Conservation (phyloP, 768 basidiomycete species). For the Pleurotus djamor region DNA sequence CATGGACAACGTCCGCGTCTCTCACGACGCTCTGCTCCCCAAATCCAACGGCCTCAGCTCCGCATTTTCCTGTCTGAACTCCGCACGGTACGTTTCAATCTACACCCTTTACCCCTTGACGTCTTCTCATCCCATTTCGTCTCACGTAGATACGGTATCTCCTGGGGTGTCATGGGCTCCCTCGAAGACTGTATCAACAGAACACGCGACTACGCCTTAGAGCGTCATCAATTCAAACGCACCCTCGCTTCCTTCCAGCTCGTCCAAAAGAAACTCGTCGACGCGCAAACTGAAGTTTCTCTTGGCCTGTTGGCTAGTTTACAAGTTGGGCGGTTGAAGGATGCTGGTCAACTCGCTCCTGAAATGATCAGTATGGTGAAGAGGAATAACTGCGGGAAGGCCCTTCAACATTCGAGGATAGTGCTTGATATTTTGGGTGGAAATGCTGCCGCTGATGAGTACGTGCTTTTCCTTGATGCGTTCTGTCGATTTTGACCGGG, state of each 20-base stretch:
- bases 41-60: conserved; percentile 75
- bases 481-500: neutral
- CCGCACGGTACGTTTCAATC: conserved; percentile 52
- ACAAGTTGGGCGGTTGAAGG: conserved; percentile 88
- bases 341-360: conserved; percentile 64
- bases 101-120: neutral
- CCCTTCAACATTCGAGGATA: conserved; percentile 75
- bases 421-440: conserved; percentile 92
- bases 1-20: conserved; percentile 87
- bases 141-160: conserved; percentile 70
- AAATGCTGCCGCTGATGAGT: conserved; percentile 94
- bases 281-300: conserved; percentile 85
- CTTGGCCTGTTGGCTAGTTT: conserved; percentile 75
- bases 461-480: conserved; percentile 20
- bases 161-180: conserved; percentile 96
- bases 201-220: conserved; percentile 81
- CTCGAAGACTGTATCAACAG: conserved; percentile 86
- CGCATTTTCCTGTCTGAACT: conserved; percentile 93
- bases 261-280: conserved; percentile 96
- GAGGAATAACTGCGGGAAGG: conserved; percentile 95
- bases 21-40: conserved; percentile 73
- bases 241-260: conserved; percentile 95
- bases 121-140: conserved; percentile 2
- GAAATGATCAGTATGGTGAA: conserved; percentile 97
- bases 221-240: conserved; percentile 86